Percentiles rank a stretch among this genome's conserved stretches.
phyloP scores from a whole-genome alignment of 805 yeast species.

The Nakazawaea siamensis region DNA sequence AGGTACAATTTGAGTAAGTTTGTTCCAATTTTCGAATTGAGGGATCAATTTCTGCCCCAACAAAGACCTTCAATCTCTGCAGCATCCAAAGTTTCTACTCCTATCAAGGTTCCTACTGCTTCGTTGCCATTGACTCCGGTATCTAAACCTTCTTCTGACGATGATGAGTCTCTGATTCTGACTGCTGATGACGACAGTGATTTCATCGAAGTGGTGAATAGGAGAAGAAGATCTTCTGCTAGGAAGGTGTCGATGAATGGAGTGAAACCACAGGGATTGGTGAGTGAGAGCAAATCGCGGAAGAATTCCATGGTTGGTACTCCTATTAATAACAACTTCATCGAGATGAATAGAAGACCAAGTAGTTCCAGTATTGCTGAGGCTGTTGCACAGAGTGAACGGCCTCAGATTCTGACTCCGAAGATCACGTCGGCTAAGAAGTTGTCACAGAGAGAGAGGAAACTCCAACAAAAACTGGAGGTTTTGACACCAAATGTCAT shows the following conservation, averaged over 20 bases:
- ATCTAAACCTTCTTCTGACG: background rate
- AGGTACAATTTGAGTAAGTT: constrained; percentile 28
- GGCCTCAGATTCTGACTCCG: no score
- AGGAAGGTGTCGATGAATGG: no score
- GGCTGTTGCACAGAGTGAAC: no score
- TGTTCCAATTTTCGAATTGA: constrained; percentile 26
- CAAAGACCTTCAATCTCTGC: background rate
- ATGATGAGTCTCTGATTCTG: constrained; percentile 19
- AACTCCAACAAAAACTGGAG: no score
- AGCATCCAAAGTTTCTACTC: background rate
- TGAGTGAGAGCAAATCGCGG: no score
- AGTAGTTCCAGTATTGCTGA: no score
- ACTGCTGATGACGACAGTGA: constrained; percentile 20
- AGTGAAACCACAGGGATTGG: no score
- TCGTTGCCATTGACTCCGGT: constrained; percentile 1
- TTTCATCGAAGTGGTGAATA: constrained; percentile 25
- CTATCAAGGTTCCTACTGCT: background rate
- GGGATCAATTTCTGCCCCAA: constrained; percentile 4
- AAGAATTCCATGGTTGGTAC: background rate
- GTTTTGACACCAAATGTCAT: no score
- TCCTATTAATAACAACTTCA: no score
- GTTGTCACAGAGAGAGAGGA: no score
- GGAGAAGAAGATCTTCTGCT: constrained; percentile 22
- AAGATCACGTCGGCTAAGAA: no score
- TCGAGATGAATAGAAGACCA: no score